Percentiles rank a stretch among this genome's conserved stretches.
Conservation (phyloP, 805 yeast genomes). For the Naumovozyma castellii region DNA sequence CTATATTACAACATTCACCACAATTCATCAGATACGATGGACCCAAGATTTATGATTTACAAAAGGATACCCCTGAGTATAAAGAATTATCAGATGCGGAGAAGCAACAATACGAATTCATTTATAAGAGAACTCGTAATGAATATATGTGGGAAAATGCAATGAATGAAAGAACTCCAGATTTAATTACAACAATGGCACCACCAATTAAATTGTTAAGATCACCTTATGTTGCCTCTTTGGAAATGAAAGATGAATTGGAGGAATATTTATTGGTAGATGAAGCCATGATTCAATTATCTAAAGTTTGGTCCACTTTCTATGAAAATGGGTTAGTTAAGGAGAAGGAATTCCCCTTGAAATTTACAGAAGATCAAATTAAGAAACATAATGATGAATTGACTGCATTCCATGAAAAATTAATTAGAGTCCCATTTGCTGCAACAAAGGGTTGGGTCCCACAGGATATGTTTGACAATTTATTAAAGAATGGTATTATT, state of each 20-base stretch:
- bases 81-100: slow-evolving; percentile 60
- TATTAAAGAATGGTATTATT: slow-evolving; percentile 59
- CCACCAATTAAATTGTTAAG: slow-evolving; percentile 73
- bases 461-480: slow-evolving; percentile 75
- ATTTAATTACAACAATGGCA: slow-evolving; percentile 68
- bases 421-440: slow-evolving; percentile 68
- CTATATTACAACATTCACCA: slow-evolving; percentile 69
- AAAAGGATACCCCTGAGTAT: slow-evolving; percentile 66
- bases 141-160: slow-evolving; percentile 81
- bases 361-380: slow-evolving; percentile 47
- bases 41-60: slow-evolving; percentile 69
- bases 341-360: slow-evolving; percentile 47
- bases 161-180: slow-evolving; percentile 53
- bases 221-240: slow-evolving; percentile 51
- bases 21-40: slow-evolving; percentile 81
- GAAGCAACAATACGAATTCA: slow-evolving; percentile 72
- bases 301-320: slow-evolving; percentile 60
- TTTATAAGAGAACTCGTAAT: slow-evolving; percentile 83
- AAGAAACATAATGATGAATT: slow-evolving; percentile 49
- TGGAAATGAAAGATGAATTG: slow-evolving; percentile 43
- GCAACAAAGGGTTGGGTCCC: slow-evolving; percentile 95
- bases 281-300: slow-evolving; percentile 55
- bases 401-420: slow-evolving; percentile 56
- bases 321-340: slow-evolving; percentile 48
- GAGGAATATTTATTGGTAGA: slow-evolving; percentile 56